These are phyloP conservation scores for Acer campestre DNA, from an alignment of 345 rosid species.

Conservation along the genomic window DNA sequence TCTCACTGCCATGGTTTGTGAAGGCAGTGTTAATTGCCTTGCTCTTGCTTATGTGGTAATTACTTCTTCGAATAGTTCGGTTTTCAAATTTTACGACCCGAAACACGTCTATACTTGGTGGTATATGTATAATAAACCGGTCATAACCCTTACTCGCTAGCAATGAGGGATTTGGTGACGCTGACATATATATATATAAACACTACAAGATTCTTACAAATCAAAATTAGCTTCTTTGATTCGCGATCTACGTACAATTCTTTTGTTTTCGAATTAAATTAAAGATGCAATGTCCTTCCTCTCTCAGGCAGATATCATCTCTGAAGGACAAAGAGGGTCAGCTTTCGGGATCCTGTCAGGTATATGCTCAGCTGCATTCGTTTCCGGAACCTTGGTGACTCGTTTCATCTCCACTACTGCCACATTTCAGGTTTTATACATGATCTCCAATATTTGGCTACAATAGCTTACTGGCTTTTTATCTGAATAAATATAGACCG, in stretches of 20 bases:
- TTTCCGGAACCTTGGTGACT: constrained; percentile 66
- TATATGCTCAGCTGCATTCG: constrained; percentile 44
- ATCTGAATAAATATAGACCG: not conserved
- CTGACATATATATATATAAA: no score
- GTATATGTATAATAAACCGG: not conserved
- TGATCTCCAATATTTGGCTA: not conserved
- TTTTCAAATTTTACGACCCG: not conserved
- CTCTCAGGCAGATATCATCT: constrained; percentile 65
- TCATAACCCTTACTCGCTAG: not conserved
- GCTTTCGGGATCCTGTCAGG: constrained; percentile 78
- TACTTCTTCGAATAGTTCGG: not conserved
- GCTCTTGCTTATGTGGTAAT: constrained; percentile 87
- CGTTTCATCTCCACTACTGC: constrained; percentile 64
- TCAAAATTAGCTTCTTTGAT: no score
- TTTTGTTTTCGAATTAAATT: constrained; percentile 5
- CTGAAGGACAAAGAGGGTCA: constrained; percentile 51
- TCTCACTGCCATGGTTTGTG: constrained; percentile 66
- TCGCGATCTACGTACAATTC: not conserved
- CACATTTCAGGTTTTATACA: constrained; percentile 60
- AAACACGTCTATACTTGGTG: no score
- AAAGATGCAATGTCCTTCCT: constrained; percentile 6
- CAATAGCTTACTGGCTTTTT: not conserved
- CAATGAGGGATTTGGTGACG: no score
- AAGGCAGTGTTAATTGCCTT: constrained; percentile 65
- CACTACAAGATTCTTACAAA: not conserved